phyloP scores from a whole-genome alignment of 83 land plant genomes.

The Picea mariana region DNA sequence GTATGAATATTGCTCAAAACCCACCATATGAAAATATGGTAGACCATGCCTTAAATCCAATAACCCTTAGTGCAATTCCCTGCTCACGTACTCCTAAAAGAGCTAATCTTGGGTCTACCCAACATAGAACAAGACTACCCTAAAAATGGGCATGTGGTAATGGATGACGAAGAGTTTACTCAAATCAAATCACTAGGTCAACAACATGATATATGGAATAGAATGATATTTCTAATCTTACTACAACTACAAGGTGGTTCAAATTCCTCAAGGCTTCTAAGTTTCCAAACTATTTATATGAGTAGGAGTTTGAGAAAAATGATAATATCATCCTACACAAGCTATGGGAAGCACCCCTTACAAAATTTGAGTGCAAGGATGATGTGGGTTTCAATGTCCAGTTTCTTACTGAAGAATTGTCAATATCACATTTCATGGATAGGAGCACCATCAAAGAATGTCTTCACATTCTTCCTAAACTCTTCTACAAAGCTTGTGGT shows the following conservation, averaged over 20 bases:
- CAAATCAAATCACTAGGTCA: slow-evolving; percentile 58
- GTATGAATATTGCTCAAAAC: neutral
- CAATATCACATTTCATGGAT: too few species aligned
- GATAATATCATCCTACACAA: neutral
- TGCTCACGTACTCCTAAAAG: neutral
- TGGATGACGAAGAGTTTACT: slow-evolving; percentile 47
- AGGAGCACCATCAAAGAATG: slow-evolving; percentile 7
- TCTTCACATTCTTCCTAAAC: neutral
- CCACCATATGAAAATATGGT: neutral
- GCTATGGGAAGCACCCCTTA: neutral
- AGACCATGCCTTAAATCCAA: neutral
- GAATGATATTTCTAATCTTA: slow-evolving; percentile 41
- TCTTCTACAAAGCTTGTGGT: neutral
- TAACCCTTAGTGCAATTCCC: neutral
- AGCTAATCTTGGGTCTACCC: neutral
- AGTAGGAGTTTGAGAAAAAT: neutral
- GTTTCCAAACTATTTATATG: neutral
- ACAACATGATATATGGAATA: slow-evolving; percentile 55
- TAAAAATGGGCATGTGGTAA: slow-evolving; percentile 2
- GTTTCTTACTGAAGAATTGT: neutral
- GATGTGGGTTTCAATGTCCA: neutral
- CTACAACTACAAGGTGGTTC: slow-evolving; percentile 56
- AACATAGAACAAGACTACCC: neutral
- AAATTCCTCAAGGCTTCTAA: slow-evolving; percentile 45
- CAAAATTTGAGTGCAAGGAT: neutral